A percentile compares a stretch with the other conserved stretches of the same genome.
These are phyloP conservation scores for Phialophora chinensis DNA, from an alignment of 2,329 filamentous ascomycete species.

Conservation along the genomic window DNA sequence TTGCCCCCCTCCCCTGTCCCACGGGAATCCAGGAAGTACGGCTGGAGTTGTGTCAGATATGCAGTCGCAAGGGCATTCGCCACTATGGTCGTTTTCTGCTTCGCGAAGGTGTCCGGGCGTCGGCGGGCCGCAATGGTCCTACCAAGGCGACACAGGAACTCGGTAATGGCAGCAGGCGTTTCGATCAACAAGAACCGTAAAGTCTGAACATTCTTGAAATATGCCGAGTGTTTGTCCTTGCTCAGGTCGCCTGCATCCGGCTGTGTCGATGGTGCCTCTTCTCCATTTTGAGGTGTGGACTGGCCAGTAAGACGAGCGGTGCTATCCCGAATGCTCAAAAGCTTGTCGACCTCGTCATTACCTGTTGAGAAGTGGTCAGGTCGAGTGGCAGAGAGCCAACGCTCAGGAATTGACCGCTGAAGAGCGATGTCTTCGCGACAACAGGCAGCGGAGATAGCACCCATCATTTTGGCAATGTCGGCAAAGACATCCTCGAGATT, in stretches of 20 bases:
- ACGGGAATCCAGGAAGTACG: slow-evolving; percentile 53
- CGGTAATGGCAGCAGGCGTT: slow-evolving; percentile 78
- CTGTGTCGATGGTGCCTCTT: slow-evolving; percentile 32
- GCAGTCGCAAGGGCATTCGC: slow-evolving; percentile 74
- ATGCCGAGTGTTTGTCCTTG: slow-evolving; percentile 46
- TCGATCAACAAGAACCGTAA: slow-evolving; percentile 78
- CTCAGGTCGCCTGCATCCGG: slow-evolving; percentile 40
- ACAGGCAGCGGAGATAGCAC: slow-evolving; percentile 76
- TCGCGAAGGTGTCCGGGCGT: slow-evolving; percentile 68
- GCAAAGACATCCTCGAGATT: slow-evolving; percentile 87
- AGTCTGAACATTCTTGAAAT: slow-evolving; percentile 77
- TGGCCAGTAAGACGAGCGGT: slow-evolving; percentile 7
- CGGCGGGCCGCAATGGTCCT: slow-evolving; percentile 79
- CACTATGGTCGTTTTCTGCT: slow-evolving; percentile 66
- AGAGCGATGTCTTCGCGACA: slow-evolving; percentile 85
- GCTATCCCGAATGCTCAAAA: slow-evolving; percentile 37
- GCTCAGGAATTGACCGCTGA: slow-evolving; percentile 72
- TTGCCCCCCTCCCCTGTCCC: slow-evolving; percentile 47
- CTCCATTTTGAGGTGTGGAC: slow-evolving; percentile 20
- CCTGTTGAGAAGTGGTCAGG: slow-evolving; percentile 47
- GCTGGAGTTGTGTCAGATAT: slow-evolving; percentile 69
- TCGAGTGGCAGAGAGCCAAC: slow-evolving; percentile 57
- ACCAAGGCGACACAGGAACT: slow-evolving; percentile 84
- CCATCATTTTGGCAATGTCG: slow-evolving; percentile 74
- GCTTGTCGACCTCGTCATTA: slow-evolving; percentile 51